Conservation (phyloP, 2,329 filamentous ascomycete species). For the Claviceps sp. region DNA sequence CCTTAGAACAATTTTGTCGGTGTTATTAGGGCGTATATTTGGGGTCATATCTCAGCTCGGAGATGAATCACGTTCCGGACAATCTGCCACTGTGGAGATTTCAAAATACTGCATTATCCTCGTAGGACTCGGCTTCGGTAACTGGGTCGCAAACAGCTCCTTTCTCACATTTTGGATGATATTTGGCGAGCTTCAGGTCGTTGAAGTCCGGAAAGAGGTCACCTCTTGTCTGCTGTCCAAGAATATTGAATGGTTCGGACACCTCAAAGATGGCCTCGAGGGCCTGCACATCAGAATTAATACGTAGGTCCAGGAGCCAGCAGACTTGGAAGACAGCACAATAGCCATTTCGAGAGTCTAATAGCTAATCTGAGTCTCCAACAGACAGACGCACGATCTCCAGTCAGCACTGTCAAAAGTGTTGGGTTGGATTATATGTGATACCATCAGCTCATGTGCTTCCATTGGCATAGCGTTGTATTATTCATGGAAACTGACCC, state of each 20-base stretch:
- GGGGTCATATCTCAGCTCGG: slow-evolving; percentile 56
- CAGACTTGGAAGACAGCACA: neutral
- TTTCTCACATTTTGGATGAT: slow-evolving; percentile 60
- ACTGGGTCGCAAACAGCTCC: slow-evolving; percentile 52
- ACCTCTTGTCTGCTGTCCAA: slow-evolving; percentile 59
- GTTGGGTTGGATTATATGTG: slow-evolving; percentile 55
- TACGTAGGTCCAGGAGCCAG: slow-evolving; percentile 39
- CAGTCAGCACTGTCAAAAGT: slow-evolving; percentile 71
- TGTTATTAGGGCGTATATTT: slow-evolving; percentile 65
- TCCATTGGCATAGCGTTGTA: slow-evolving; percentile 62
- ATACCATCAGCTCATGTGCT: slow-evolving; percentile 48
- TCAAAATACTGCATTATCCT: slow-evolving; percentile 50
- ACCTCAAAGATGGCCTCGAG: slow-evolving; percentile 53
- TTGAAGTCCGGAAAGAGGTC: slow-evolving; percentile 45
- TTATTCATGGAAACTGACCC: slow-evolving; percentile 71
- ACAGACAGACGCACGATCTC: slow-evolving; percentile 71
- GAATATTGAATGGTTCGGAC: slow-evolving; percentile 74
- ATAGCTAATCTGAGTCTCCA: neutral
- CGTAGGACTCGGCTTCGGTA: slow-evolving; percentile 45
- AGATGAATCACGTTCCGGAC: slow-evolving; percentile 32
- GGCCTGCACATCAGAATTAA: slow-evolving; percentile 61
- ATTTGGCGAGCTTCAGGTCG: slow-evolving; percentile 72
- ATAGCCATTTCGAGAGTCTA: neutral
- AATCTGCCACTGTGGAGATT: slow-evolving; percentile 41
- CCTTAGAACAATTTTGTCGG: slow-evolving; percentile 49